A percentile compares a stretch with the other conserved stretches of the same genome.
These are phyloP conservation scores for Hypoxylon sp. DNA, from an alignment of 2,329 filamentous ascomycete species.

Conservation along the genomic window DNA sequence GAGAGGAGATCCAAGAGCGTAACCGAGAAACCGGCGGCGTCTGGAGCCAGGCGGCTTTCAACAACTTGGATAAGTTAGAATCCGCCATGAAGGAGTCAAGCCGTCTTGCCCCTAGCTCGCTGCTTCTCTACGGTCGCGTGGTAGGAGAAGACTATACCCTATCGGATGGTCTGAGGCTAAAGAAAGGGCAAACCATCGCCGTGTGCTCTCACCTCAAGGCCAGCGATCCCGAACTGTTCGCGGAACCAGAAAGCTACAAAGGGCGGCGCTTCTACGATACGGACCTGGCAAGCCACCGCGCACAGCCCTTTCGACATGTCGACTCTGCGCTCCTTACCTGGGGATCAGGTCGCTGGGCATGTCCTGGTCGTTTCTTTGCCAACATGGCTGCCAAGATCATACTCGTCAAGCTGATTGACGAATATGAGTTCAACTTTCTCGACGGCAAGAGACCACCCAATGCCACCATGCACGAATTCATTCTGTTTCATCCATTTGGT, in stretches of 20 bases:
- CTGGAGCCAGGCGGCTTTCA: constrained; percentile 15
- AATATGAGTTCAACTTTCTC: neutral
- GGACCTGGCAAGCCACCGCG: constrained; percentile 14
- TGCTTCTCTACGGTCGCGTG: constrained; percentile 25
- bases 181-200: constrained; percentile 16
- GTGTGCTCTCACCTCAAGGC: constrained; percentile 7
- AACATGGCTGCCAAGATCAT: neutral
- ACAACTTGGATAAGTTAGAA: constrained; percentile 27
- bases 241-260: constrained; percentile 9
- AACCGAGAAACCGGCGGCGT: constrained; percentile 2
- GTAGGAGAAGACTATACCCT: constrained; percentile 17
- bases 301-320: constrained; percentile 24
- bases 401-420: neutral
- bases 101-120: neutral
- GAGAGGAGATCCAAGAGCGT: constrained; percentile 13
- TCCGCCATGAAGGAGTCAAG: constrained; percentile 31
- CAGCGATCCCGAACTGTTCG: constrained; percentile 13
- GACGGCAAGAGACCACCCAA: neutral
- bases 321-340: constrained; percentile 28
- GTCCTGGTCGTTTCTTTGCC: neutral
- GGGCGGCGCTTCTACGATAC: constrained; percentile 20
- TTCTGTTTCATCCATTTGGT: neutral
- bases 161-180: constrained; percentile 1
- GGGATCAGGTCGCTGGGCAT: constrained; percentile 19
- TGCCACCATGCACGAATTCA: neutral